Base-by-base conservation (phyloP, 805 yeast genomes). In the Candida palmyrensis region DNA sequence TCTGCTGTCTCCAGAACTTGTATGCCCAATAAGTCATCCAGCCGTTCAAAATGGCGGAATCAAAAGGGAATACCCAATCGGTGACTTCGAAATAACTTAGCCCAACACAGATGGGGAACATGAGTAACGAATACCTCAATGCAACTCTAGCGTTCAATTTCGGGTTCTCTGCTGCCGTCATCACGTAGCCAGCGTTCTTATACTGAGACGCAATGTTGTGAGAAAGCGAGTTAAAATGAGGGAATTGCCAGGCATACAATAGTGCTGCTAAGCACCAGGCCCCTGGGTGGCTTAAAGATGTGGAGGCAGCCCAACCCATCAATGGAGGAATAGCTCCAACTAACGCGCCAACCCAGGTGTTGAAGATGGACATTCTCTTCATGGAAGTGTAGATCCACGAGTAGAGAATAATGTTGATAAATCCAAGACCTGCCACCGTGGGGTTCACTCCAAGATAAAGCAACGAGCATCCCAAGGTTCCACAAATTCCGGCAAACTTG, bases 341-440 rank as follows among this genome's bases (percentile, higher is more conserved):
- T n/a, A 92, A 55, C 0, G 98, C 98, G 13, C 98, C 98, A 3
- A 92, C 92, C 98, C 98, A 92, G 1, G 98, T 92, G 57, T 92
- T 92, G 25, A 84, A 55, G 32, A 92, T 90, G 16, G 85, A 79
- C 39, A 70, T 75, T 36, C 98, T 72, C 53, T 92, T 92, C 54
- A 92, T 62, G 0, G 96, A 82, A 0, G 98, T 92, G 62, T 92
- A 92, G 1, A 82, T 58, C 83, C 97, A 89, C 1, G 94, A 79
- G 51, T 92, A 92, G 8, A 92, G 68, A 1, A 74, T 76, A 32
- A 92, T 86, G 55, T 92, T 92, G 5, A 77, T 50, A 1, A 76
- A 71, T 2, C 97, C 97, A n/a, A 92, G 66, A 1, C 67, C 49
- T 0, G 96, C 85, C 1, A 92, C 97, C 0, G 80, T 74, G 3